Evolutionary conservation across 2,329 filamentous ascomycete species (phyloP).

Genomic region (Monosporascus sp.): DNA sequence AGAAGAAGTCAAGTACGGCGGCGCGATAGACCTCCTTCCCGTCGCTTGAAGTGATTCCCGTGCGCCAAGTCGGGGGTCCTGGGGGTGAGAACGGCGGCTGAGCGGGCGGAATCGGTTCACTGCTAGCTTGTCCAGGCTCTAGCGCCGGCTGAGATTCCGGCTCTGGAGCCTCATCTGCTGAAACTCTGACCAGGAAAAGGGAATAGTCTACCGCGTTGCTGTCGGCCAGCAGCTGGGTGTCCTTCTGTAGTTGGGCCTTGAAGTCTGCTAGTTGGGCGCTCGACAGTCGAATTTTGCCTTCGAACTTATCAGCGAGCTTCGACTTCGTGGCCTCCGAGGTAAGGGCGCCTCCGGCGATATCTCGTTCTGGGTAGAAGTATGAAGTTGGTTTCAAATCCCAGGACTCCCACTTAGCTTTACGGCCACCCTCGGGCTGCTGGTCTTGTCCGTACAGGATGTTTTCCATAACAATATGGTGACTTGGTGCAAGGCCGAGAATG

Average conservation of each 20-base stretch:
- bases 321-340: constrained; percentile 60
- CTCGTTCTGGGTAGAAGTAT: constrained; percentile 72
- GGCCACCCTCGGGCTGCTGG: constrained; percentile 30
- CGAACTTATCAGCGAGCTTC: constrained; percentile 61
- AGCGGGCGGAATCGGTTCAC: constrained; percentile 16
- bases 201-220: constrained; percentile 71
- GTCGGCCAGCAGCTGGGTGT: constrained; percentile 58
- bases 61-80: constrained; percentile 50
- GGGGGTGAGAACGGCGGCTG: constrained; percentile 30
- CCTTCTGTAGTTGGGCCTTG: constrained; percentile 48
- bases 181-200: constrained; percentile 59
- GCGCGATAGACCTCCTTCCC: constrained; percentile 63
- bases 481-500: constrained; percentile 55
- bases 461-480: constrained; percentile 74
- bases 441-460: constrained; percentile 62
- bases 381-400: constrained; percentile 70
- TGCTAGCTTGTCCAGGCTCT: constrained; percentile 6
- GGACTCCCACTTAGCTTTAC: constrained; percentile 53
- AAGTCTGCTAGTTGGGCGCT: constrained; percentile 51
- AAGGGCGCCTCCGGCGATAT: constrained; percentile 59
- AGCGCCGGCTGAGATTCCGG: constrained; percentile 43
- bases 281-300: constrained; percentile 58
- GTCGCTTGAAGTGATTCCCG: constrained; percentile 55
- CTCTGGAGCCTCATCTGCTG: constrained; percentile 14
- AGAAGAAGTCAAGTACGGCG: constrained; percentile 70